Evolutionary conservation across 1,139 yeast species (phyloP), one percentile per base, ranked within the genome.

Genomic region (Nakaseomyces glabratus): DNA sequence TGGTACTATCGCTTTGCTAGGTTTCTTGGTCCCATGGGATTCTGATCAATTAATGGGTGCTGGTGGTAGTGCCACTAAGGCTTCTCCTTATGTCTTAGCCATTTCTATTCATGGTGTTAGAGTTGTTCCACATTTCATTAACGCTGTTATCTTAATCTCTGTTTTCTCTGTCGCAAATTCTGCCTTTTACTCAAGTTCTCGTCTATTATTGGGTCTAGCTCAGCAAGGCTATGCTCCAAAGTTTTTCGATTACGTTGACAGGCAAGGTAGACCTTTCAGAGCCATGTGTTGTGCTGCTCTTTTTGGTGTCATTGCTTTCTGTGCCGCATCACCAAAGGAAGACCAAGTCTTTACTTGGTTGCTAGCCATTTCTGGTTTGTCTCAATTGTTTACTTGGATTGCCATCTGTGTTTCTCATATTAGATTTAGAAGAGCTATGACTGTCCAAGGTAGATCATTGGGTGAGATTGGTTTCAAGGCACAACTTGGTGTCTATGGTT

Each of bases 11-110:
- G 65, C 72, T 31, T 56, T 82, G 39, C 65, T 81, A 43, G 85
- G 88, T 34, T 64, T 76, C 45, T 62, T 80, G 40, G 90, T 81
- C 37, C 85, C 88, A 23, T 77, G 68, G 61, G 62, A 61, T 48
- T 62, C 66, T 35, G 67, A 67, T 38, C 55, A 63, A 20, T 58
- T 70, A 38, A 64, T 80, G 49, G 66, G 77, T 32, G 58, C 70
- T 15, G 46, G 57, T 22, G 57, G 59, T 33, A 48, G 66, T 17
- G 63, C 65, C 36, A 68, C 73, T 7, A 63, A 68, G 31, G 73
- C 81, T 38, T 76, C 86, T 31, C 93, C 93, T 17, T 79, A 80
- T 55, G 86, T 82, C 42, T 69, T 81, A 51, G 90, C 90, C 20
- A 71, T 80, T 38, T 65, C 70, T 34, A 62, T 68, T 37, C 85